Evolutionary conservation across 2,329 filamentous ascomycete species (phyloP).

Genomic region (Claviceps arundinis): DNA sequence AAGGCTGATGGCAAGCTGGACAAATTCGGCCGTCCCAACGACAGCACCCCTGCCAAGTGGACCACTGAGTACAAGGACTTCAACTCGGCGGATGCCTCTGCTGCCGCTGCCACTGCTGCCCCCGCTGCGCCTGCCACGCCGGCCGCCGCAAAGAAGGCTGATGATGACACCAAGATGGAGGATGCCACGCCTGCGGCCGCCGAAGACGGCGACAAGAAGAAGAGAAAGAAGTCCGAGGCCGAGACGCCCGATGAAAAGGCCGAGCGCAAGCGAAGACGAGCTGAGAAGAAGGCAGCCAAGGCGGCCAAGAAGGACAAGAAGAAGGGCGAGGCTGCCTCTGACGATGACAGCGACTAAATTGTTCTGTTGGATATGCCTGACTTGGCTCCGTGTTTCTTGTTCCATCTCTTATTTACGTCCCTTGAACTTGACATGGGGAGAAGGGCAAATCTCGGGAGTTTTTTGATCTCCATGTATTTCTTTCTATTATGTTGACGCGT

Average conservation of each 20-base stretch:
- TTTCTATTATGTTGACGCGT: slow-evolving; percentile 4
- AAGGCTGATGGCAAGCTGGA: slow-evolving; percentile 96
- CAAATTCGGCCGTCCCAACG: slow-evolving; percentile 90
- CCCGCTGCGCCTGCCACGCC: slow-evolving; percentile 16
- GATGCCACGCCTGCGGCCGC: slow-evolving; percentile 20
- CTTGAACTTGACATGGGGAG: neutral
- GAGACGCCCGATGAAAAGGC: slow-evolving; percentile 58
- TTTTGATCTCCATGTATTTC: slow-evolving; percentile 1
- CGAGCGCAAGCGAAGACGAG: slow-evolving; percentile 46
- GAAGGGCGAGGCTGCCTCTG: slow-evolving; percentile 37
- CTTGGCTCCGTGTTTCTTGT: no score
- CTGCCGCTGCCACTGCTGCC: slow-evolving; percentile 30
- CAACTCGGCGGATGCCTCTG: slow-evolving; percentile 39
- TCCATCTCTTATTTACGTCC: no score
- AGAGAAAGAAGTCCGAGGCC: slow-evolving; percentile 72
- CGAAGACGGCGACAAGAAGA: slow-evolving; percentile 46
- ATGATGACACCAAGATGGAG: slow-evolving; percentile 24
- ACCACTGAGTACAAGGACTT: slow-evolving; percentile 87
- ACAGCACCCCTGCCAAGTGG: slow-evolving; percentile 89
- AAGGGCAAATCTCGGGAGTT: neutral
- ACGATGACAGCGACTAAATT: slow-evolving; percentile 21
- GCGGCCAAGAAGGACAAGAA: slow-evolving; percentile 45
- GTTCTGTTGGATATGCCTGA: neutral
- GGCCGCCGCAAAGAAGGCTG: slow-evolving; percentile 15
- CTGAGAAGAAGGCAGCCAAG: slow-evolving; percentile 46